These are phyloP conservation scores for Sambucus nigra DNA, from an alignment of 129 eudicot species.

Conservation along the genomic window DNA sequence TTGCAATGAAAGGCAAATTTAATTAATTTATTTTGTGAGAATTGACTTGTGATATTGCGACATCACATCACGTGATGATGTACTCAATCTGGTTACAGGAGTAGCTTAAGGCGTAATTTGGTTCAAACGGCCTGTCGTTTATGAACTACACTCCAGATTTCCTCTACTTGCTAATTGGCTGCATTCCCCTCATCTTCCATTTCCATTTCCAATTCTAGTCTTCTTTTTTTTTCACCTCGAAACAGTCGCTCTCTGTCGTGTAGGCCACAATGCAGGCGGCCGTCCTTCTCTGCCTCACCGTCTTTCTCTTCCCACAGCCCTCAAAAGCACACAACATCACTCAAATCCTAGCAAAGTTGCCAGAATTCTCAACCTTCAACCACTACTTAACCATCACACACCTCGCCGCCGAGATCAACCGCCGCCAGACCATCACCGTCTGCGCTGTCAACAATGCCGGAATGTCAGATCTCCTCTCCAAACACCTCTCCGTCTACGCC, in stretches of 20 bases:
- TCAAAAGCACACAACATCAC: constrained; percentile 66
- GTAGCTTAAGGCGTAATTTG: constrained; percentile 10
- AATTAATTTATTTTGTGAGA: too few species aligned
- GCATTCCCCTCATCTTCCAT: neutral
- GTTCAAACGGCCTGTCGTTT: neutral
- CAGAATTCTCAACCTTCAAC: constrained; percentile 80
- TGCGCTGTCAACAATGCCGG: constrained; percentile 70
- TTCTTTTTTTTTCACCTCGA: constrained; percentile 1
- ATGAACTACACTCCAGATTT: constrained; percentile 2
- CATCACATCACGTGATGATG: too few species aligned
- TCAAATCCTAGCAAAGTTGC: constrained; percentile 43
- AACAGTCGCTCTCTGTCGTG: constrained; percentile 11
- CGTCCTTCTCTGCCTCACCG: constrained; percentile 19
- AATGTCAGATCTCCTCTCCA: constrained; percentile 55
- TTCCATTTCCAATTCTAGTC: constrained; percentile 7
- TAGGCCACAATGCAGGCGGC: constrained; percentile 40
- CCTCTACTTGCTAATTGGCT: neutral
- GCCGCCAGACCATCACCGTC: constrained; percentile 78
- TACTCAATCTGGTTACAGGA: too few species aligned
- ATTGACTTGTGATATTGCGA: too few species aligned
- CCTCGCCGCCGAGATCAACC: constrained; percentile 78
- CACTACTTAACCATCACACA: constrained; percentile 78
- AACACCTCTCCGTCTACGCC: constrained; percentile 43
- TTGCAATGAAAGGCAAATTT: too few species aligned
- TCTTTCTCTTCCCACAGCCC: constrained; percentile 17